These are phyloP conservation scores for Colletotrichum sublineola DNA, from an alignment of 2,329 filamentous ascomycete species.

Conservation along the genomic window DNA sequence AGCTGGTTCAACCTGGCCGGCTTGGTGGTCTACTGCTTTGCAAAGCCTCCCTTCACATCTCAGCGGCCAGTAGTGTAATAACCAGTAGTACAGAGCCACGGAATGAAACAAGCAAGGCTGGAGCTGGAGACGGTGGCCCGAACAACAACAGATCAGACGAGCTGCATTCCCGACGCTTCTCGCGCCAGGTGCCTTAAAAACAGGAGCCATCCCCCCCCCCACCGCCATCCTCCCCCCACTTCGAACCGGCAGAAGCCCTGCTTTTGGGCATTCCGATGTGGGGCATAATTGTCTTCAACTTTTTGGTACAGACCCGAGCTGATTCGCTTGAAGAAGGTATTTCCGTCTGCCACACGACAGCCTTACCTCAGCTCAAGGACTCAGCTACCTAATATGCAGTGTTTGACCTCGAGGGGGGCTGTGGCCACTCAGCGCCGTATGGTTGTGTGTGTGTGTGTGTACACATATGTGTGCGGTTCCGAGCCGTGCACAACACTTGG, in stretches of 20 bases:
- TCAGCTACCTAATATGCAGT: constrained; percentile 6
- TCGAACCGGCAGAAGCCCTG: constrained; percentile 31
- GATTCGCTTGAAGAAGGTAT: constrained; percentile 7
- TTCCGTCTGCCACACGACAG: constrained; percentile 24
- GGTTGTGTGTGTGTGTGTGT: background rate
- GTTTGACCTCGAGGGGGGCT: background rate
- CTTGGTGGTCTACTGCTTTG: background rate
- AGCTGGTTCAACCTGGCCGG: constrained; percentile 20
- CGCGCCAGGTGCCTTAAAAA: constrained; percentile 35
- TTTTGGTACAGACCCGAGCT: constrained; percentile 5
- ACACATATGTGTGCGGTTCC: background rate
- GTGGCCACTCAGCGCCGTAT: constrained; percentile 4
- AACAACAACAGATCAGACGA: constrained; percentile 38
- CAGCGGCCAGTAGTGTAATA: background rate
- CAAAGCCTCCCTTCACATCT: constrained; percentile 1
- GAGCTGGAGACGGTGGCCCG: constrained; percentile 26
- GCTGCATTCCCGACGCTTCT: constrained; percentile 37
- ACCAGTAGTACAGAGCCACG: constrained; percentile 19
- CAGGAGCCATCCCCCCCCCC: constrained; percentile 1
- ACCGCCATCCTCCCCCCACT: constrained; percentile 11
- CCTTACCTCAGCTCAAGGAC: constrained; percentile 19
- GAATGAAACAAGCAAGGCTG: constrained; percentile 41
- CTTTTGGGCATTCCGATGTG: constrained; percentile 14
- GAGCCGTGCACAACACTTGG: background rate
- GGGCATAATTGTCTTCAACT: constrained; percentile 3